These are phyloP conservation scores for Irpex lacteus DNA, from an alignment of 1,284 basidiomycete genomes.

Conservation along the genomic window DNA sequence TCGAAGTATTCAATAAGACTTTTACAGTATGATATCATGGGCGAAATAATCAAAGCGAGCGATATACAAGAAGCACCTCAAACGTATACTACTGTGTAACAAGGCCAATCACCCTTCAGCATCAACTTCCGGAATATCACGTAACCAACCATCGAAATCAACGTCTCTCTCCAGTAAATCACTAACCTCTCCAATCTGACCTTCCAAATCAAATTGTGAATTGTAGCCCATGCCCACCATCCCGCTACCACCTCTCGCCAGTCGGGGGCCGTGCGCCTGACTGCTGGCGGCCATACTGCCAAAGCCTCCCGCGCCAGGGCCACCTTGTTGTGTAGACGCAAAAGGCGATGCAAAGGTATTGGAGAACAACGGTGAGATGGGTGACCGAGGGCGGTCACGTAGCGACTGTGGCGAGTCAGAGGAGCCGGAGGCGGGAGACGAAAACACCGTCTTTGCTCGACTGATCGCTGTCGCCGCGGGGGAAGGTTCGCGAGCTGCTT, in stretches of 20 bases:
- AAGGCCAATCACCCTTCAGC: conserved; percentile 10
- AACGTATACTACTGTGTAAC: neutral
- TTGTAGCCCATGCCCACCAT: conserved; percentile 36
- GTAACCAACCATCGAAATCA: conserved; percentile 43
- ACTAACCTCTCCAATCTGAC: conserved; percentile 37
- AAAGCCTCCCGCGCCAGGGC: conserved; percentile 13
- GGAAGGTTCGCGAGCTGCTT: conserved; percentile 9
- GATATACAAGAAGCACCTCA: neutral
- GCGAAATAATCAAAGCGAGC: neutral
- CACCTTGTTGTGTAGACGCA: conserved; percentile 35
- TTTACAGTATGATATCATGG: neutral
- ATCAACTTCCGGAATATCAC: conserved; percentile 31
- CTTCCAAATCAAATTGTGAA: conserved; percentile 48
- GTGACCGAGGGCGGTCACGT: conserved; percentile 28
- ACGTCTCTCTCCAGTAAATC: conserved; percentile 43
- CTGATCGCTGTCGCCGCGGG: conserved; percentile 18
- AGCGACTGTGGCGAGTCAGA: conserved; percentile 28
- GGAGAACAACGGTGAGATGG: conserved; percentile 37
- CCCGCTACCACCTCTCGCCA: conserved; percentile 24
- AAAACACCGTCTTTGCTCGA: conserved; percentile 39
- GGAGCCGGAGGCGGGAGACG: conserved; percentile 39
- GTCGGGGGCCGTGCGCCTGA: neutral
- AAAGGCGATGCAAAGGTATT: conserved; percentile 37
- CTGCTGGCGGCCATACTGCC: conserved; percentile 9
- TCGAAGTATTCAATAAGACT: neutral